A percentile compares a stretch with the other conserved stretches of the same genome.
phyloP scores from a whole-genome alignment of 2,329 filamentous ascomycete genomes.

The Exophiala bonariae region DNA sequence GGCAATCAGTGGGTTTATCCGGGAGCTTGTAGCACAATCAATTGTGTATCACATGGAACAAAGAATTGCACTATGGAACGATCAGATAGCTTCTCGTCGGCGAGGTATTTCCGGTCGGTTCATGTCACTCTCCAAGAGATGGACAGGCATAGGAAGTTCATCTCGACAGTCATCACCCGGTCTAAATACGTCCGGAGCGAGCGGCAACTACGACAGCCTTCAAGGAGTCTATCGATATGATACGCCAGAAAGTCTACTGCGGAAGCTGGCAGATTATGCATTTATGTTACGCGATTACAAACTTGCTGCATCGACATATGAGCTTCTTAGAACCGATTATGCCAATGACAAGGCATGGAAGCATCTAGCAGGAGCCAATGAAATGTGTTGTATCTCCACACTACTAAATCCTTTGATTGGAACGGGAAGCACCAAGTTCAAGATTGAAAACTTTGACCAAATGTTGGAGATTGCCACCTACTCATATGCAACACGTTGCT shows the following conservation, averaged over 20 bases:
- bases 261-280: conserved; percentile 89
- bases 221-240: conserved; percentile 83
- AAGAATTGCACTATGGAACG: conserved; percentile 88
- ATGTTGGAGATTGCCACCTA: conserved; percentile 90
- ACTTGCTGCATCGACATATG: conserved; percentile 86
- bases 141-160: conserved; percentile 74
- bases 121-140: conserved; percentile 88
- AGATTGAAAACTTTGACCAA: conserved; percentile 78
- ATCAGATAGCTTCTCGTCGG: conserved; percentile 88
- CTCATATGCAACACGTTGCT: conserved; percentile 85
- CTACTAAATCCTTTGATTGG: conserved; percentile 71
- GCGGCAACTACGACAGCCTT: conserved; percentile 71
- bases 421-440: conserved; percentile 70
- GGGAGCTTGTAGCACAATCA: conserved; percentile 93
- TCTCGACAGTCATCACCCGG: conserved; percentile 57
- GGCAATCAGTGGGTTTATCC: conserved; percentile 82
- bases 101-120: conserved; percentile 90
- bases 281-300: conserved; percentile 98
- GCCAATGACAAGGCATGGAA: conserved; percentile 96
- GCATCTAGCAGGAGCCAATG: conserved; percentile 88
- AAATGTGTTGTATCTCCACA: conserved; percentile 87
- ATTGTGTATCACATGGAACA: conserved; percentile 96
- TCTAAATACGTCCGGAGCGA: conserved; percentile 42
- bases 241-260: conserved; percentile 83
- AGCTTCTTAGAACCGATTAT: conserved; percentile 84